Evolutionary conservation across 2,329 filamentous ascomycete species (phyloP).

Genomic region (Pestalotiopsis sp.): DNA sequence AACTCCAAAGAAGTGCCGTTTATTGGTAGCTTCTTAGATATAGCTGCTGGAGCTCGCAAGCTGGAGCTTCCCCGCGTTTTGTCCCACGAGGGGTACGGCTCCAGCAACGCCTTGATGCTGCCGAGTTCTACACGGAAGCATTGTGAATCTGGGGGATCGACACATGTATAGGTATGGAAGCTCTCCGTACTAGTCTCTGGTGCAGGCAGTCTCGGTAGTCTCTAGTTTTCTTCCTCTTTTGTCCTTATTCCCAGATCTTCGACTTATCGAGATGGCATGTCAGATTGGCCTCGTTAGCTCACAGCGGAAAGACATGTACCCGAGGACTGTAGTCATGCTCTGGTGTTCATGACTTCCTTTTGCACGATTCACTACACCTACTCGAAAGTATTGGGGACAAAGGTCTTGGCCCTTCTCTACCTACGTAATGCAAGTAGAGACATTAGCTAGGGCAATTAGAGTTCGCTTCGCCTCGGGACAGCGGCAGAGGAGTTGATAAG

Average conservation of each 20-base stretch:
- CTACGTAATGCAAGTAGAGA: neutral
- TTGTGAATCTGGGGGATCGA: constrained; percentile 1
- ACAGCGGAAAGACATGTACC: neutral
- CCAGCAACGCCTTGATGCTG: neutral
- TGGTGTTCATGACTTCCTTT: neutral
- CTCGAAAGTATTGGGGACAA: neutral
- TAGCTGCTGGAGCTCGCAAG: neutral
- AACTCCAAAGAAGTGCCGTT: neutral
- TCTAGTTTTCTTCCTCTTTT: neutral
- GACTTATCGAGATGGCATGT: neutral
- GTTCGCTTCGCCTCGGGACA: constrained; percentile 2
- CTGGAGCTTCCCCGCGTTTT: constrained; percentile 8
- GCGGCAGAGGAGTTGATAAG: neutral
- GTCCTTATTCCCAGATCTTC: neutral
- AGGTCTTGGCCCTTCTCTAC: neutral
- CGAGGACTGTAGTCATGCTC: neutral
- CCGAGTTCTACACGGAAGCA: neutral
- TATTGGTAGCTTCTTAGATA: neutral
- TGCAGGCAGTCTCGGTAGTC: neutral
- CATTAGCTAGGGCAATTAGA: neutral
- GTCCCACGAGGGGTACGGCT: neutral
- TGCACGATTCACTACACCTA: neutral
- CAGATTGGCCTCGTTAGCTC: neutral
- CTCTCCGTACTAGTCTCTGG: neutral
- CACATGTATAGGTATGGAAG: neutral